Conservation (phyloP, 495 filamentous ascomycete genomes). For the Neurospora terricola region DNA sequence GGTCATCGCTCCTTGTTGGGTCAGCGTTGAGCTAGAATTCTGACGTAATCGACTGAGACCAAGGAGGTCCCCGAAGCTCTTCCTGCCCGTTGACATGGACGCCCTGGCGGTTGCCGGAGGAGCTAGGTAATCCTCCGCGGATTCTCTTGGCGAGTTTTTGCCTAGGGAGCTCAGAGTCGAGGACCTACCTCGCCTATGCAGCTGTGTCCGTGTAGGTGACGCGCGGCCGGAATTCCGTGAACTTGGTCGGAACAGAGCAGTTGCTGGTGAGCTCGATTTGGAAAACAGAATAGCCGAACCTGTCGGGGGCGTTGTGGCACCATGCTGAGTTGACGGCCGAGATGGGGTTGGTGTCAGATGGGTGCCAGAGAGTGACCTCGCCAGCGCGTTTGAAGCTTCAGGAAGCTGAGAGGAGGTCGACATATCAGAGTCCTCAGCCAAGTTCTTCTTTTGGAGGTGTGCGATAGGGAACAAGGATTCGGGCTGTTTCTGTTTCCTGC, state of each 20-base stretch:
- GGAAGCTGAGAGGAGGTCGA: conserved; percentile 23
- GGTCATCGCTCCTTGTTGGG: conserved; percentile 52
- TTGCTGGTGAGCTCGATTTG: conserved; percentile 39
- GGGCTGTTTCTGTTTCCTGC: conserved; percentile 67
- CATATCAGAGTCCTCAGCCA: conserved; percentile 16
- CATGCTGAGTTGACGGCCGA: conserved; percentile 40
- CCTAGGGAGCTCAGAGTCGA: conserved; percentile 77
- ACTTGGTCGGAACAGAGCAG: conserved; percentile 47
- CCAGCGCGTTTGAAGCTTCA: conserved; percentile 6
- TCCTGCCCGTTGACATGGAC: conserved; percentile 76
- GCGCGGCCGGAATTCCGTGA: conserved; percentile 65
- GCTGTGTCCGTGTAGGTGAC: conserved; percentile 50
- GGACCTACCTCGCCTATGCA: conserved; percentile 61
- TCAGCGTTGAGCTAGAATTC: conserved; percentile 50
- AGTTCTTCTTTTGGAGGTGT: conserved; percentile 71
- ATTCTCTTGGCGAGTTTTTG: conserved; percentile 34
- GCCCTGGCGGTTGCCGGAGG: conserved; percentile 49
- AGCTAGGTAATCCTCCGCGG: conserved; percentile 48
- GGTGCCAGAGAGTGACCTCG: conserved; percentile 12
- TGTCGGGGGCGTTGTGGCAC: conserved; percentile 25
- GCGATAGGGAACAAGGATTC: conserved; percentile 61
- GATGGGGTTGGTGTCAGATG: conserved; percentile 35
- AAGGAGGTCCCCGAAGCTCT: conserved; percentile 84
- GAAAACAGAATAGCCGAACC: conserved; percentile 15
- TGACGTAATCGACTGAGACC: conserved; percentile 66